Base-by-base conservation (phyloP, 345 rosid genomes). In the Firmiana major region DNA sequence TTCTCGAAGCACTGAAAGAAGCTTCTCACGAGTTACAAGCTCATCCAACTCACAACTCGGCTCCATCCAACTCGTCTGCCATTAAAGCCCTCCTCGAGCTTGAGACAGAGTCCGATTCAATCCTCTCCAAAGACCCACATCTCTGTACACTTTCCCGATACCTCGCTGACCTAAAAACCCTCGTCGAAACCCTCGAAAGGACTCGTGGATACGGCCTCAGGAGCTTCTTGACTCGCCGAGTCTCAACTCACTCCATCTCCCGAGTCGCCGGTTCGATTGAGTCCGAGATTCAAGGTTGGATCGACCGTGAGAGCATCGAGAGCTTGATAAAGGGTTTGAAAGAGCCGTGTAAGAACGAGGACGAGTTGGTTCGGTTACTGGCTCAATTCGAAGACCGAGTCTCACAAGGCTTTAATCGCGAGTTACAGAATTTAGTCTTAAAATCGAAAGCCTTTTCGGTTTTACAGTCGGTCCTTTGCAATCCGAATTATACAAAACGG, bases 281-380 rank as follows among this genome's bases (percentile, higher is more conserved):
- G 87, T 73, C 76, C 0, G 92, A 91, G 80, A 87, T 91, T 67
- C 97, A 91, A 66, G 88, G 90, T 3, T 90, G 92, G 97, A 91
- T 91, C 58, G 94, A 91, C 67, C 86, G 97, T 6, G 97, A 87
- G 75, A 86, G 84, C 42, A 34, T 90, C 42, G 92, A 88, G 68
- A 86, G 69, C 46, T 78, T 91, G 28, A 67, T 78, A 1, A 43
- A 75, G 16, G 77, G 66, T 5, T 79, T 91, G 74, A 66, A 83
- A 58, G 87, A 83, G 22, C 76, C 76, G 7, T 34, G 12, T 17
- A 73, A 83, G 24, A 63, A 78, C 63, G 89, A 84, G 49, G 85
- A 90, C 59, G 90, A 82, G 81, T 58, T 88, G 79, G 74, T 80
- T 65, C 53, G 55, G 59, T 68, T 84, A n/a, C 72, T 86, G 76